Conservation (phyloP, 176 grass and related monocot species). For the Paspalum notatum region DNA sequence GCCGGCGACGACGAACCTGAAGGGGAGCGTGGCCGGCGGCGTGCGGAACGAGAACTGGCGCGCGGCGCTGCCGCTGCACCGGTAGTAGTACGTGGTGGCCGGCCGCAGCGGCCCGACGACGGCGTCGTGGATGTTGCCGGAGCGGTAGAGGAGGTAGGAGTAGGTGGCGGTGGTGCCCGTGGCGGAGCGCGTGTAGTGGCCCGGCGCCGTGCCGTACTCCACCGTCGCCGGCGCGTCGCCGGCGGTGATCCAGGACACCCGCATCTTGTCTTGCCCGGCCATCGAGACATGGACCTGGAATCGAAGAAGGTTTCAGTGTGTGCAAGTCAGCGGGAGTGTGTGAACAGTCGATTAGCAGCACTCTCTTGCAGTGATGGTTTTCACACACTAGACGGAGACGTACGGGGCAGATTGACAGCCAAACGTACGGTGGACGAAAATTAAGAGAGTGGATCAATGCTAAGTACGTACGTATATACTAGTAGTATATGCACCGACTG, state of each 20-base stretch:
- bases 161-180: conserved; percentile 62
- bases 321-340: too few relatives aligned
- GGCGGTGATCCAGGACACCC: conserved; percentile 82
- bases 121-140: conserved; percentile 78
- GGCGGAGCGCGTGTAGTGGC: conserved; percentile 52
- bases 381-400: too few relatives aligned
- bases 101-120: conserved; percentile 64
- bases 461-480: too few relatives aligned
- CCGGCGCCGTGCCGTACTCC: conserved; percentile 57
- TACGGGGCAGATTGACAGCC: too few relatives aligned
- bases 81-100: conserved; percentile 76
- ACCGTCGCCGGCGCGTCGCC: conserved; percentile 53
- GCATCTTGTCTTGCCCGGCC: conserved; percentile 57
- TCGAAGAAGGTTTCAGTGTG: neutral
- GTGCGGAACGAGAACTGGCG: conserved; percentile 73
- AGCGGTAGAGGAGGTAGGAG: conserved; percentile 63
- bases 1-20: conserved; percentile 65
- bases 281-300: conserved; percentile 78
- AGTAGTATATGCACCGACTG: neutral
- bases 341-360: too few relatives aligned
- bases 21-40: conserved; percentile 56
- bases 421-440: too few relatives aligned
- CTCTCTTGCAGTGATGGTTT: too few relatives aligned
- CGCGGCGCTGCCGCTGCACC: conserved; percentile 53
- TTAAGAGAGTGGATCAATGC: too few relatives aligned